phyloP scores from a whole-genome alignment of 306 rosid species.

The Prunus mongolica region DNA sequence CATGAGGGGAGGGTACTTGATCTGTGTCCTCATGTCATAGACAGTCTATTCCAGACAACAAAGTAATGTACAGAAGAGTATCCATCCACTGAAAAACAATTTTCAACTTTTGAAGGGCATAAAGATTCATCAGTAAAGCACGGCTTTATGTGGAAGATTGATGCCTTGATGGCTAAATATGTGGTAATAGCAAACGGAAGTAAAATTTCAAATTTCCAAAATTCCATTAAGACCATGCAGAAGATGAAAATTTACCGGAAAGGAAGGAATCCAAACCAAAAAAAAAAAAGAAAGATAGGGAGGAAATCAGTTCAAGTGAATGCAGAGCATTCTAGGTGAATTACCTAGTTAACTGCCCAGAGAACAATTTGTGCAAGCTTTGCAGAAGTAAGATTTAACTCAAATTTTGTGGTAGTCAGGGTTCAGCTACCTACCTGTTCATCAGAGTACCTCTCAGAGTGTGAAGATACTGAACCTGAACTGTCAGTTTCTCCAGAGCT shows the following conservation, averaged over 20 bases:
- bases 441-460: conserved; percentile 72
- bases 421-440: conserved; percentile 55
- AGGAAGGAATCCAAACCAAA: neutral
- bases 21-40: neutral
- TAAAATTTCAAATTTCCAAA: conserved; percentile 6
- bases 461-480: conserved; percentile 77
- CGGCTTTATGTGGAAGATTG: neutral
- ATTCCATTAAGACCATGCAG: neutral
- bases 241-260: neutral
- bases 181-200: neutral
- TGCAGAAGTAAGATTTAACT: neutral
- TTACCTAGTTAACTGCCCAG: neutral
- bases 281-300: neutral
- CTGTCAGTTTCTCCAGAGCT: conserved; percentile 77
- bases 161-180: neutral
- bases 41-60: neutral
- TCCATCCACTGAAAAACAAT: neutral
- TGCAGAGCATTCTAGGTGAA: neutral
- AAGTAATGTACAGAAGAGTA: neutral
- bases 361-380: neutral
- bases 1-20: neutral
- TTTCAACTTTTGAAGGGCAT: neutral
- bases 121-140: conserved; percentile 2
- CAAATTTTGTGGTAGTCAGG: neutral
- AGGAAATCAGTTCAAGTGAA: neutral